A percentile compares a stretch with the other conserved stretches of the same genome.
phyloP scores from a whole-genome alignment of 78 protist genomes.

The Dictyostelium firmibasis region DNA sequence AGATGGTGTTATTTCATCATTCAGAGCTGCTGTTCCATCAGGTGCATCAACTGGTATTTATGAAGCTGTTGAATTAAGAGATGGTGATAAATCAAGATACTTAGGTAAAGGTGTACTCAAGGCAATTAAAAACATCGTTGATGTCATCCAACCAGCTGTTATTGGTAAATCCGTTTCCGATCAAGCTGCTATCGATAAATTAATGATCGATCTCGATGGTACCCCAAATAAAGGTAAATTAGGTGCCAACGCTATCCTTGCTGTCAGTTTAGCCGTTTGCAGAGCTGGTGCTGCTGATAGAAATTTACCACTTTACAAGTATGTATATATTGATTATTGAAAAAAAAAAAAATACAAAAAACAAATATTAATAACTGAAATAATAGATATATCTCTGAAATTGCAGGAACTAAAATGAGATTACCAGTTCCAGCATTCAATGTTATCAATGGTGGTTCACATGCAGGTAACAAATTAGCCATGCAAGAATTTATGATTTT shows the following conservation, averaged over 20 bases:
- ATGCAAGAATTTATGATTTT: slow-evolving; percentile 99
- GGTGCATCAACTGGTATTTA: slow-evolving; percentile 37
- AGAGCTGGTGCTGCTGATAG: slow-evolving; percentile 97
- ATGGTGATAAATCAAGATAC: slow-evolving; percentile 91
- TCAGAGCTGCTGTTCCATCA: not conserved
- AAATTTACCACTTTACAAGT: slow-evolving; percentile 95
- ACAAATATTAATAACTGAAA: not conserved
- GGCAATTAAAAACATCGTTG: slow-evolving; percentile 96
- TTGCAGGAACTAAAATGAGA: slow-evolving; percentile 81
- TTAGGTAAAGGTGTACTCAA: slow-evolving; percentile 97
- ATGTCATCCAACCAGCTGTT: slow-evolving; percentile 92
- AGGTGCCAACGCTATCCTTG: slow-evolving; percentile 99
- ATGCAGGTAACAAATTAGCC: slow-evolving; percentile 98
- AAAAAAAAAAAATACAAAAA: not conserved
- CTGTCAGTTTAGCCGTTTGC: slow-evolving; percentile 97
- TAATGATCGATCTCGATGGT: slow-evolving; percentile 95
- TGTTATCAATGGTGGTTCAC: slow-evolving; percentile 99
- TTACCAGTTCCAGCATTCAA: slow-evolving; percentile 98
- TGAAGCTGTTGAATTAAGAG: slow-evolving; percentile 51
- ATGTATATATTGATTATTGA: not conserved
- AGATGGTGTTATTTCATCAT: not conserved
- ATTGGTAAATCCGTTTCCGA: slow-evolving; percentile 87
- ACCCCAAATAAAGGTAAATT: slow-evolving; percentile 94
- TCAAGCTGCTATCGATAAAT: slow-evolving; percentile 93
- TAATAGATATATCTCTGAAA: slow-evolving; percentile 50